phyloP scores from a whole-genome alignment of 352 stramenopile species.

The Globisporangium ultimum region DNA sequence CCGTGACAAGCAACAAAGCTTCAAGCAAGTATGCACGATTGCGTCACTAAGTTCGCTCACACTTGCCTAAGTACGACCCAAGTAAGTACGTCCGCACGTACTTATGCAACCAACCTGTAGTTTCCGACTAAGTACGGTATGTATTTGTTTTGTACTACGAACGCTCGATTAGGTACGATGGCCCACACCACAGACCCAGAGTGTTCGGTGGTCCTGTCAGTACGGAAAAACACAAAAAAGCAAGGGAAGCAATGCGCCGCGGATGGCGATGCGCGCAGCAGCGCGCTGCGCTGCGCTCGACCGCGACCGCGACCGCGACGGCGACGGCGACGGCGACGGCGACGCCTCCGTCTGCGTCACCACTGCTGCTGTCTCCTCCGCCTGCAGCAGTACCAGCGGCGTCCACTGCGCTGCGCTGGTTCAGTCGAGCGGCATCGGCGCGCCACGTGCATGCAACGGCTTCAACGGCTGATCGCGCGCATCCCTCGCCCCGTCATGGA shows the following conservation, averaged over 20 bases:
- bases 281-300: neutral
- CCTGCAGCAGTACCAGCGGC: neutral
- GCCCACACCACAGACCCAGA: neutral
- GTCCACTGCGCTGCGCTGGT: slow-evolving; percentile 5
- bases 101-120: neutral
- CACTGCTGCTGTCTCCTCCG: neutral
- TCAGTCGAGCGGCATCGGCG: slow-evolving; percentile 10
- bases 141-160: neutral
- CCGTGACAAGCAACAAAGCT: slow-evolving; percentile 1
- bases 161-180: no score
- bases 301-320: neutral
- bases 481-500: neutral
- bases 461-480: neutral
- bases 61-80: neutral
- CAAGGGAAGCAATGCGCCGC: slow-evolving; percentile 7
- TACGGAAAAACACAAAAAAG: neutral
- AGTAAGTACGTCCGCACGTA: neutral
- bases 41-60: neutral
- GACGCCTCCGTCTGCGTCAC: neutral
- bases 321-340: neutral
- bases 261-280: slow-evolving; percentile 11
- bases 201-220: slow-evolving; percentile 1
- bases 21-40: neutral
- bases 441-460: neutral
- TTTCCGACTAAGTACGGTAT: no score